Conservation (phyloP, 257 asterid genomes). For the Solanum stenotomum region DNA sequence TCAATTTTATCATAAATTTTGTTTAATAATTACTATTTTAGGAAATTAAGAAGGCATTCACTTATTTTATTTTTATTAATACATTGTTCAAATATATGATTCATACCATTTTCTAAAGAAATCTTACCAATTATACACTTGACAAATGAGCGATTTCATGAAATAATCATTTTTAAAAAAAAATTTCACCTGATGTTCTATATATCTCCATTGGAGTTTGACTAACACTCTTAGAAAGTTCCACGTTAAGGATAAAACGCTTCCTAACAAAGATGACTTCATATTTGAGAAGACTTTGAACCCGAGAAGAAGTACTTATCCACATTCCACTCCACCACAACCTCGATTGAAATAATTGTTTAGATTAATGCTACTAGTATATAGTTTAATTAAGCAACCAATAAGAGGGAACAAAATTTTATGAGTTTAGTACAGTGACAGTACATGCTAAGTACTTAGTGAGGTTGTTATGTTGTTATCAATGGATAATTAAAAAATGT, state of each 20-base stretch:
- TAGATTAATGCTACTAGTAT: background rate
- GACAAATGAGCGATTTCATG: background rate
- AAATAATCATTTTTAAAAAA: background rate
- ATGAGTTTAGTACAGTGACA: background rate
- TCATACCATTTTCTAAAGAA: background rate
- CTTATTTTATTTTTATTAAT: no score
- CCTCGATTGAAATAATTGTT: background rate
- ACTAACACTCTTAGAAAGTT: background rate
- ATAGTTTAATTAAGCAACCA: background rate
- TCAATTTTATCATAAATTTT: background rate
- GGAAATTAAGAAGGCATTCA: background rate
- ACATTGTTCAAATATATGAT: background rate
- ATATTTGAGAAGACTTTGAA: background rate
- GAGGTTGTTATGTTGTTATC: background rate
- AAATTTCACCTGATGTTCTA: no score
- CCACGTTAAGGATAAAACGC: accelerated
- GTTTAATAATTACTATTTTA: background rate
- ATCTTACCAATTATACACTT: background rate
- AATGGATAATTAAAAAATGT: background rate
- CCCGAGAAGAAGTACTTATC: no score
- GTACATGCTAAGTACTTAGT: background rate
- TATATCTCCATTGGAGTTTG: background rate
- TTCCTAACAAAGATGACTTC: background rate
- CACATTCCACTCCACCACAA: background rate
- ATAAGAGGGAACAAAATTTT: background rate